Evolutionary conservation across 169 alveolate genomes (phyloP).

Genomic region (Eimeria mitis): DNA sequence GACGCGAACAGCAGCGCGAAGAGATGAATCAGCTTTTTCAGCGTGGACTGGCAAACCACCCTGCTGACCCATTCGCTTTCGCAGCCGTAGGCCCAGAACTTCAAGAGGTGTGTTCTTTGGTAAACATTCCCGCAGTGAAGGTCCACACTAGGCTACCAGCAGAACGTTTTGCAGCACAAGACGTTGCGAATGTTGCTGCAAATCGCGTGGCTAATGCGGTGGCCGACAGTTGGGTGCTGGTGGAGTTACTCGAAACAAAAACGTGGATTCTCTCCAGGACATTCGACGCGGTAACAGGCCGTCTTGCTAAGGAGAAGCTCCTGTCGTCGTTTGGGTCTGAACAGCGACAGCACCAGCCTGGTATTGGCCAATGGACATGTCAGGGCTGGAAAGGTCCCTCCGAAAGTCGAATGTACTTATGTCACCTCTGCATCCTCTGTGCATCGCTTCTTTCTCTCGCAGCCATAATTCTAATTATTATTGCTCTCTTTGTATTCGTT

Average conservation of each 20-base stretch:
- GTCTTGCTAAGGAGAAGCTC: conserved; percentile 59
- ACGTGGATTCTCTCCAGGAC: conserved; percentile 62
- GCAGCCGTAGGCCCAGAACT: conserved; percentile 42
- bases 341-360: conserved; percentile 52
- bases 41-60: conserved; percentile 63
- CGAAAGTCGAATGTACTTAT: conserved; percentile 56
- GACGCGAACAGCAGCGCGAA: conserved; percentile 71
- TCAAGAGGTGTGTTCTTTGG: conserved; percentile 35
- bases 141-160: not conserved
- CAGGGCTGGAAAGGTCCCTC: conserved; percentile 76
- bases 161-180: not conserved
- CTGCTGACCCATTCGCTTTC: conserved; percentile 47
- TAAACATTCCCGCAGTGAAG: not conserved
- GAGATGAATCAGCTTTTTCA: conserved; percentile 39
- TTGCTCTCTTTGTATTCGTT: not conserved
- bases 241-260: conserved; percentile 60
- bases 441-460: conserved; percentile 35
- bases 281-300: conserved; percentile 62
- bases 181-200: not conserved
- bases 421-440: conserved; percentile 58
- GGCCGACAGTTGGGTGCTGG: conserved; percentile 63
- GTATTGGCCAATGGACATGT: conserved; percentile 64
- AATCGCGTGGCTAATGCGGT: conserved; percentile 21
- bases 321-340: conserved; percentile 46
- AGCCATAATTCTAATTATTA: not conserved